Evolutionary conservation across 2,329 filamentous ascomycete species (phyloP).

Genomic region (Alternaria incomplexa): DNA sequence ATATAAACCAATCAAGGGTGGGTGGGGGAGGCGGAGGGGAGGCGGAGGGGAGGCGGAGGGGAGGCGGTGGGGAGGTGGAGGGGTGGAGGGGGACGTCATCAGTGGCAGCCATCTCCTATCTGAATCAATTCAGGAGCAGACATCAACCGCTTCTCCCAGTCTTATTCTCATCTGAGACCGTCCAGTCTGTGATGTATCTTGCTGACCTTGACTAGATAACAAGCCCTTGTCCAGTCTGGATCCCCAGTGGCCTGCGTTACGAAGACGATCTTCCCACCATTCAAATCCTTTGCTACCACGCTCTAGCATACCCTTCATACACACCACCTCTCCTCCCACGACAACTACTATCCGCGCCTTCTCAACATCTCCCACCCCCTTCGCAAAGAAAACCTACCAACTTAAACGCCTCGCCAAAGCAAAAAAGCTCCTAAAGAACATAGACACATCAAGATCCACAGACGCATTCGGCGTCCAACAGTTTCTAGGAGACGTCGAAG

Average conservation of each 20-base stretch:
- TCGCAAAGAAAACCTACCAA: not conserved
- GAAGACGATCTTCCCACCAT: not conserved
- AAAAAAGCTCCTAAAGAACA: not conserved
- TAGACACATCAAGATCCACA: not conserved
- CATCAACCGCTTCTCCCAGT: too few species aligned
- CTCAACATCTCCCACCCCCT: slow-evolving; percentile 1
- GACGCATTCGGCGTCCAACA: not conserved
- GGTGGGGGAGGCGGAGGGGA: too few species aligned
- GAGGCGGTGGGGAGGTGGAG: too few species aligned
- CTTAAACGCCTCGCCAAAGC: not conserved
- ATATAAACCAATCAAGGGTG: too few species aligned
- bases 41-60: too few species aligned
- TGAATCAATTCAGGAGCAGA: too few species aligned
- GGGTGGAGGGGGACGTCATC: too few species aligned
- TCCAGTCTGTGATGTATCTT: slow-evolving; percentile 26
- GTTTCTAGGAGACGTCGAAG: not conserved
- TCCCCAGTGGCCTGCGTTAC: not conserved
- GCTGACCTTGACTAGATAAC: slow-evolving; percentile 30
- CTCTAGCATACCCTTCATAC: not conserved
- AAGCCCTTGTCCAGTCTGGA: not conserved
- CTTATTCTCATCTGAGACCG: not conserved
- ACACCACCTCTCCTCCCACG: not conserved
- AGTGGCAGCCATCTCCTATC: too few species aligned
- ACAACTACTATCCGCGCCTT: slow-evolving; percentile 2
- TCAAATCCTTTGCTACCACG: not conserved